Conservation (phyloP, 306 rosid species). For the Vachellia collinsii region DNA sequence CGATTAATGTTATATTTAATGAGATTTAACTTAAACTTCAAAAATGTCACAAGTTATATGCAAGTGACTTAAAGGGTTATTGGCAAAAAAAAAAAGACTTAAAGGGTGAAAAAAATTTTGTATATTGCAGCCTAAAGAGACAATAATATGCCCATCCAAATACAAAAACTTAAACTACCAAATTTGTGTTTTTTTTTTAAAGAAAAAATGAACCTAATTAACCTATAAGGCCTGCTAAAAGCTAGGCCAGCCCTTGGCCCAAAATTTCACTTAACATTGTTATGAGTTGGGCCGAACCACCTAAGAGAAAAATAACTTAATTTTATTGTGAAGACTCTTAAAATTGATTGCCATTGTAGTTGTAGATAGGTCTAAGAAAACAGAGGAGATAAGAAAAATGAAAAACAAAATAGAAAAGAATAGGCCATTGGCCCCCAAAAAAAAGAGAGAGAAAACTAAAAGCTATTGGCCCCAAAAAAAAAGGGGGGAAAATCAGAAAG, state of each 20-base stretch:
- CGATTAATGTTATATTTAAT: too few relatives aligned
- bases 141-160: too few relatives aligned
- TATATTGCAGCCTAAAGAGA: too few relatives aligned
- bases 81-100: too few relatives aligned
- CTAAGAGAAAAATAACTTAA: not conserved
- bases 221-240: not conserved
- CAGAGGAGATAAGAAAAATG: not conserved
- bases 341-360: not conserved
- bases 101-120: too few relatives aligned
- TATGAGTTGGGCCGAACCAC: not conserved
- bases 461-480: not conserved
- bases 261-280: not conserved
- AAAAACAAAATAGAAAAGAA: not conserved
- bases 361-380: not conserved
- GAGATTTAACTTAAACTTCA: too few relatives aligned
- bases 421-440: not conserved
- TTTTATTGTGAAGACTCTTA: not conserved
- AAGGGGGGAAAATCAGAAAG: too few relatives aligned
- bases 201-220: not conserved
- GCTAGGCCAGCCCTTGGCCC: not conserved
- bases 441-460: not conserved
- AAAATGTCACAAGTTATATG: too few relatives aligned
- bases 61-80: too few relatives aligned
- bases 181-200: too few relatives aligned
- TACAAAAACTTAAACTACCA: too few relatives aligned